phyloP scores from a whole-genome alignment of 306 rosid genomes.

The Corylus americana region DNA sequence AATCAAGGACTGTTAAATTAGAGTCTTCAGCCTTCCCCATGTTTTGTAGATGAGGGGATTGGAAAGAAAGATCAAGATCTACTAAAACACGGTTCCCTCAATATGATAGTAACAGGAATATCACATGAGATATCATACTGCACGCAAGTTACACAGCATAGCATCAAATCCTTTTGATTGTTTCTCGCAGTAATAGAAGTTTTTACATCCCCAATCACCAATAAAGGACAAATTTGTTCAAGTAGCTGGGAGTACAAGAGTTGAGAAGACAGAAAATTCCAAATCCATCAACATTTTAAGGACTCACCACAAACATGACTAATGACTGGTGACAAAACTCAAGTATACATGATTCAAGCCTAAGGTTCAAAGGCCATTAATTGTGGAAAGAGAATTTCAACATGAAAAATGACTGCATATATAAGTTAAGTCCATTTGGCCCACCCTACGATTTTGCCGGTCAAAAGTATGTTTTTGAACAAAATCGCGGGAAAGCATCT shows the following conservation, averaged over 20 bases:
- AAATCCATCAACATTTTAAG: background rate
- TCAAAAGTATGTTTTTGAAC: too few relatives aligned
- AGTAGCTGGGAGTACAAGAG: background rate
- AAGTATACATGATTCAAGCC: background rate
- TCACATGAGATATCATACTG: background rate
- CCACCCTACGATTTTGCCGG: too few relatives aligned
- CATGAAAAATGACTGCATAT: too few relatives aligned
- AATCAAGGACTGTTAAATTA: background rate
- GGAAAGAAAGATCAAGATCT: constrained; percentile 3
- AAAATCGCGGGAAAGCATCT: too few relatives aligned
- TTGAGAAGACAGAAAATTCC: background rate
- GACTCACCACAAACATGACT: background rate
- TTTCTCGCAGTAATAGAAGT: background rate
- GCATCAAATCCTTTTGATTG: background rate
- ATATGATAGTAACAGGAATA: background rate
- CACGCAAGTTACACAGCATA: background rate
- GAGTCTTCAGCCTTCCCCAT: constrained; percentile 14
- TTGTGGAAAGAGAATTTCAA: too few relatives aligned
- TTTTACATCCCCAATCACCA: background rate
- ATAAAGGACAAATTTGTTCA: background rate
- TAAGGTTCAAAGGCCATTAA: background rate
- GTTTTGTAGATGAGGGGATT: background rate
- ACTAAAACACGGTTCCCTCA: background rate
- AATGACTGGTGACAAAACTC: background rate
- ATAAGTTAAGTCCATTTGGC: too few relatives aligned